phyloP scores from a whole-genome alignment of 1,139 yeast genomes.

The Magnusiomyces suaveolens region DNA sequence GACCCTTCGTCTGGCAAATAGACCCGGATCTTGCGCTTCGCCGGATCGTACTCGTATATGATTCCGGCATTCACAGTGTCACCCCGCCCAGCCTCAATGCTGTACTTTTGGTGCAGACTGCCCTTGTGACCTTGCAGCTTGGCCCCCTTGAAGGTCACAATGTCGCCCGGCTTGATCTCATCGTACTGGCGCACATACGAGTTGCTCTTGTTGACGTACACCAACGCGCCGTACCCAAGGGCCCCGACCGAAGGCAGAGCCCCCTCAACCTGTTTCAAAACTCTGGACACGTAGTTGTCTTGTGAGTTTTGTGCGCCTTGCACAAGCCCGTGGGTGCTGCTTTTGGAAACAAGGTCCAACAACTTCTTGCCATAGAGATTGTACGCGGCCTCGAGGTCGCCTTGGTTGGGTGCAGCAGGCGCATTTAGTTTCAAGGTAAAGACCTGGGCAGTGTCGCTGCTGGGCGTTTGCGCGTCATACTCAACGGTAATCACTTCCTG shows the following conservation, averaged over 20 bases:
- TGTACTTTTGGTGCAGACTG: constrained; percentile 40
- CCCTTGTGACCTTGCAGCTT: constrained; percentile 61
- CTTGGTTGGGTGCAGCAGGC: constrained; percentile 36
- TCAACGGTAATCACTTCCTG: constrained; percentile 48
- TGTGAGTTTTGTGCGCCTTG: background rate
- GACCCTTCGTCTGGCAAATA: constrained; percentile 32
- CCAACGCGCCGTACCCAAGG: constrained; percentile 62
- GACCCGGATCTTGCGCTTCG: constrained; percentile 68
- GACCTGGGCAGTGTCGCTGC: background rate
- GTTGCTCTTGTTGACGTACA: constrained; percentile 54
- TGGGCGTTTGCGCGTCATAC: constrained; percentile 49
- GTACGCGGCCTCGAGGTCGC: constrained; percentile 44
- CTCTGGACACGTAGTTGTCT: background rate
- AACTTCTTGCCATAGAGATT: constrained; percentile 32
- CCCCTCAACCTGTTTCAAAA: constrained; percentile 28
- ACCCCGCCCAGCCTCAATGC: constrained; percentile 40
- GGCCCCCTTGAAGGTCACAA: constrained; percentile 65
- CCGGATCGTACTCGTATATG: constrained; percentile 62
- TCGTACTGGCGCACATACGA: constrained; percentile 50
- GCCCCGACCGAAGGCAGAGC: constrained; percentile 53
- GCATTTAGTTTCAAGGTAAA: constrained; percentile 31
- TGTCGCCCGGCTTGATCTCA: constrained; percentile 73
- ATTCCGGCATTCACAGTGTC: constrained; percentile 34
- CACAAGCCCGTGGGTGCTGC: constrained; percentile 18
- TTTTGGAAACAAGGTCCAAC: constrained; percentile 23